Conservation (phyloP, 352 stramenopile species). For the Pythium vanterpoolii region DNA sequence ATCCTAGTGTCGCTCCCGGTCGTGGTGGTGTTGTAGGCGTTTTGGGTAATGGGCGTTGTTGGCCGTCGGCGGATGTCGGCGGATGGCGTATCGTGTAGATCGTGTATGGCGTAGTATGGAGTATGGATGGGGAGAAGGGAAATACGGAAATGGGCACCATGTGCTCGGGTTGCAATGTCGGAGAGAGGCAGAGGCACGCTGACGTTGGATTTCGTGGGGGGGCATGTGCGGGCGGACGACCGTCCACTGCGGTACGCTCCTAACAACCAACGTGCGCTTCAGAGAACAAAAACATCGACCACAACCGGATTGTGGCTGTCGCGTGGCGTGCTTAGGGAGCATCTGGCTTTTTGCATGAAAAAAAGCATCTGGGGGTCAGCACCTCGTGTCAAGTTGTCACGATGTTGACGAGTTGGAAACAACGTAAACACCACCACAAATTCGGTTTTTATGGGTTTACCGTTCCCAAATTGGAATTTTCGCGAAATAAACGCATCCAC, state of each 20-base stretch:
- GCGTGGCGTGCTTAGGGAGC: background rate
- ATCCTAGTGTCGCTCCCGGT: background rate
- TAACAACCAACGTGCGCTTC: too few relatives aligned
- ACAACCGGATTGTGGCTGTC: background rate
- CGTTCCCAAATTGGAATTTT: too few relatives aligned
- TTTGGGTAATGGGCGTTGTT: background rate
- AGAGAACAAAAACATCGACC: background rate
- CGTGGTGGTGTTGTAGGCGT: background rate
- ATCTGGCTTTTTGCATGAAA: slow-evolving; percentile 6
- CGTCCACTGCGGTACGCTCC: slow-evolving; percentile 7
- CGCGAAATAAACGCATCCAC: too few relatives aligned
- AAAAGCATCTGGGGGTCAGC: background rate
- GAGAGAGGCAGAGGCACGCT: background rate
- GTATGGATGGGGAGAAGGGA: background rate
- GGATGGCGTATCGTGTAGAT: background rate
- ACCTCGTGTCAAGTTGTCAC: background rate
- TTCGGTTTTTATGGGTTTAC: too few relatives aligned
- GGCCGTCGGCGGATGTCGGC: too few relatives aligned
- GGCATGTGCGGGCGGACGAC: slow-evolving; percentile 12
- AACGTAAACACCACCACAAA: too few relatives aligned
- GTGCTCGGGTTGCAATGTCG: background rate
- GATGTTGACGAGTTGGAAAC: too few relatives aligned
- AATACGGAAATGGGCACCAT: slow-evolving; percentile 11
- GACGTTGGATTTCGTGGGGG: background rate
- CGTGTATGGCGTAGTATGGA: background rate